Percentiles rank a stretch among this genome's conserved stretches.
Conservation (phyloP, 495 filamentous ascomycete genomes). For the Opeltia flavorubescens region DNA sequence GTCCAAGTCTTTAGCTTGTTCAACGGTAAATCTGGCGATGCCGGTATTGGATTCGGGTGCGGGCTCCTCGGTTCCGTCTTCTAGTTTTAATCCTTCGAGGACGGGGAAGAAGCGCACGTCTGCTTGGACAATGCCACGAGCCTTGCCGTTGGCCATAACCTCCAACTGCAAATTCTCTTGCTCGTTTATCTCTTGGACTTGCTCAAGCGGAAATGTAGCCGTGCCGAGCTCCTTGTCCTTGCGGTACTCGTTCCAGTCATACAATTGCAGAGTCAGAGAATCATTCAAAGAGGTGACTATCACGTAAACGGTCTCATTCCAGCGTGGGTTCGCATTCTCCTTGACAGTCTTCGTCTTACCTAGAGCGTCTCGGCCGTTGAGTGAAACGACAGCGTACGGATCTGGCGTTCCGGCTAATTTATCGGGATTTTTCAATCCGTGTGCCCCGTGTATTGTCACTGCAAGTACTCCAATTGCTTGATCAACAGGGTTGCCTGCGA, state of each 20-base stretch:
- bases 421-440: constrained; percentile 87
- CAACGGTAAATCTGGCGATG: constrained; percentile 81
- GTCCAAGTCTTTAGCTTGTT: constrained; percentile 93
- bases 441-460: constrained; percentile 78
- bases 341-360: constrained; percentile 80
- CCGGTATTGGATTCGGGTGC: constrained; percentile 82
- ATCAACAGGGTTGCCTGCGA: constrained; percentile 87
- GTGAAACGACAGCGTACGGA: constrained; percentile 76
- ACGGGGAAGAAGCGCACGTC: constrained; percentile 96
- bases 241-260: constrained; percentile 86
- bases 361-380: constrained; percentile 67
- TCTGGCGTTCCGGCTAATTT: constrained; percentile 88
- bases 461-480: constrained; percentile 91
- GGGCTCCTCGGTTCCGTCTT: constrained; percentile 64
- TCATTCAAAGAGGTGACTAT: constrained; percentile 85
- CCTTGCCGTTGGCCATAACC: constrained; percentile 69
- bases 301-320: constrained; percentile 93
- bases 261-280: constrained; percentile 65
- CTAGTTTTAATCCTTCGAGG: constrained; percentile 52
- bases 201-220: constrained; percentile 71
- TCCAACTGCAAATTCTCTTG: constrained; percentile 77
- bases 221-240: constrained; percentile 93
- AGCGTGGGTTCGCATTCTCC: constrained; percentile 73
- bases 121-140: constrained; percentile 60
- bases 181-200: constrained; percentile 57